phyloP scores from a whole-genome alignment of 768 basidiomycete species.

The Suillus discolor region DNA sequence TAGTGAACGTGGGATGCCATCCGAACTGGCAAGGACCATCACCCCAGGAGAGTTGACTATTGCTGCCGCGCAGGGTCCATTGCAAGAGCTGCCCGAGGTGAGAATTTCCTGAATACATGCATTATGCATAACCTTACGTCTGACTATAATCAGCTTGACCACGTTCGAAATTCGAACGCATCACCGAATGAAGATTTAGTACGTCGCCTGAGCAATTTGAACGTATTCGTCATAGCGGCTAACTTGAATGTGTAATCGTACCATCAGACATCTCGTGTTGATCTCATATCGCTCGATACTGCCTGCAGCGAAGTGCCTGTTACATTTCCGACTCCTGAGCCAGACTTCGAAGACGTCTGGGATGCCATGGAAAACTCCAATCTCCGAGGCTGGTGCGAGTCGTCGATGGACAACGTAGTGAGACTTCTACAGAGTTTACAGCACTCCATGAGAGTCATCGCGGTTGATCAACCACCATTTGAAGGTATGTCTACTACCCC shows the following conservation, averaged over 20 bases:
- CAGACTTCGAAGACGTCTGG: slow-evolving; percentile 64
- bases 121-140: not conserved
- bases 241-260: slow-evolving; percentile 8
- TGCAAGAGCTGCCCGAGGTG: slow-evolving; percentile 22
- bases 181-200: slow-evolving; percentile 23
- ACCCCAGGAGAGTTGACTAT: slow-evolving; percentile 36
- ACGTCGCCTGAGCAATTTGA: slow-evolving; percentile 10
- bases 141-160: slow-evolving; percentile 7
- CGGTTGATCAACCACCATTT: slow-evolving; percentile 60
- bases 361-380: slow-evolving; percentile 45
- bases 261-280: slow-evolving; percentile 39
- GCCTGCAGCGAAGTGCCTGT: slow-evolving; percentile 59
- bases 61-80: slow-evolving; percentile 21
- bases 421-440: slow-evolving; percentile 54
- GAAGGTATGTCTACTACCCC: slow-evolving; percentile 44
- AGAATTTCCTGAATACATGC: not conserved
- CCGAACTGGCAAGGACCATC: slow-evolving; percentile 27
- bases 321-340: slow-evolving; percentile 18
- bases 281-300: slow-evolving; percentile 77
- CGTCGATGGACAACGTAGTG: slow-evolving; percentile 54
- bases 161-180: not conserved
- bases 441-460: slow-evolving; percentile 49
- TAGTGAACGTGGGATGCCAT: slow-evolving; percentile 25
- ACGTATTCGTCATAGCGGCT: slow-evolving; percentile 12
- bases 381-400: slow-evolving; percentile 72